Percentiles rank a stretch among this genome's conserved stretches.
Conservation (phyloP, 2,329 filamentous ascomycete species). For the Clonostachys byssicola region DNA sequence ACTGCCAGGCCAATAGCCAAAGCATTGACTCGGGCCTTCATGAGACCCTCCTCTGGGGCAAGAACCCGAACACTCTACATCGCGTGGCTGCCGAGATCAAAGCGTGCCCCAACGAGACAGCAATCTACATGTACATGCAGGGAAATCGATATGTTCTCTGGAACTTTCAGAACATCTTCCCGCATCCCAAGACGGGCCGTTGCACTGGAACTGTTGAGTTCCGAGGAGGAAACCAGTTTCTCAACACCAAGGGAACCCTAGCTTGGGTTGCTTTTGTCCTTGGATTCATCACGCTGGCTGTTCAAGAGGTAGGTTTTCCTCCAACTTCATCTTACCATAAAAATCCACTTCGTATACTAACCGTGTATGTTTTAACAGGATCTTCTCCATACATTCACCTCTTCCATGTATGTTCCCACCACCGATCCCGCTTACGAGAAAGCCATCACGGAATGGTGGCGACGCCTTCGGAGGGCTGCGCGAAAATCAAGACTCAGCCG, state of each 20-base stretch:
- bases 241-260: constrained; percentile 27
- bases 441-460: constrained; percentile 26
- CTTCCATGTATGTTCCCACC: constrained; percentile 16
- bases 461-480: constrained; percentile 22
- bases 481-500: constrained; percentile 25
- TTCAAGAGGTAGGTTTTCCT: constrained; percentile 22
- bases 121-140: constrained; percentile 30
- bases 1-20: constrained; percentile 24
- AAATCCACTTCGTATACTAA: neutral
- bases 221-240: constrained; percentile 30
- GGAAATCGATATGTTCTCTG: constrained; percentile 30
- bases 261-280: constrained; percentile 32
- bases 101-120: constrained; percentile 14
- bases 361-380: constrained; percentile 12
- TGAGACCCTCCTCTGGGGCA: constrained; percentile 18
- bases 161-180: constrained; percentile 33
- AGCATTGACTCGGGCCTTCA: constrained; percentile 21
- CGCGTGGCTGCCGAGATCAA: constrained; percentile 21
- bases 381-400: constrained; percentile 18
- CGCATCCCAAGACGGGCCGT: constrained; percentile 26
- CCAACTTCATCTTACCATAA: constrained; percentile 1
- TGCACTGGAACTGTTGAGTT: constrained; percentile 33
- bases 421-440: constrained; percentile 19
- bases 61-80: constrained; percentile 13
- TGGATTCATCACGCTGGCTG: constrained; percentile 27